Evolutionary conservation across 2,329 filamentous ascomycete species (phyloP), one percentile per base, ranked within the genome.

Genomic region (Emergomyces orientalis): DNA sequence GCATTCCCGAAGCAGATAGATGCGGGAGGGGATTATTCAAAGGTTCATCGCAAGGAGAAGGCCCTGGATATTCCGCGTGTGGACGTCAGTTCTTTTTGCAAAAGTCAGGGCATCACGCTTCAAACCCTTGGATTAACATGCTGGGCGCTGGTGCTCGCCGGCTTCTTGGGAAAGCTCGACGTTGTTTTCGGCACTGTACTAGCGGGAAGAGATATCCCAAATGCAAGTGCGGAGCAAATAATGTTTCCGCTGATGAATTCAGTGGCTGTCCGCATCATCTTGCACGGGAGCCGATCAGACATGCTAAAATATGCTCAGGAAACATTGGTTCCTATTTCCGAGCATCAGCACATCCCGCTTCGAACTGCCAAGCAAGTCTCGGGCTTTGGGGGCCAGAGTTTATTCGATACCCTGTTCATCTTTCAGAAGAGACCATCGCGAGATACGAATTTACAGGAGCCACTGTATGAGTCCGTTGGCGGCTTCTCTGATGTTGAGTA

Each of bases 231-330:
- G 0, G 83, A 88, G 52, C 74, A 83, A 32, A 75, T 93, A 14
- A 80, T 92, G 71, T 97, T 96, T 69, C 93, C 92, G 0, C 90
- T 89, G 0, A 96, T 97, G 89, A 97, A 96, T 70, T 96, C 92
- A 0, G 86, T 96, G 0, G 84, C 88, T 0, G 80, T 96, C 8
- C 82, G 91, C 13, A 83, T 83, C 1, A 80, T 92, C 2, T 72
- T 96, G 2, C 88, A 94, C 68, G 90, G 90, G 1, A 85, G 81
- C 0, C 76, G 83, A 0, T 66, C 73, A 0, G 81, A 86, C 0
- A 86, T 95, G 75, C 75, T 96, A 34, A 80, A 78, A 14, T 89
- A 92, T 69, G 81, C 91, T 66, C 91, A 96, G 70, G 82, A 86
- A 1, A 87, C 84, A 64, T 83, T 89, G 74, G 79, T 81, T 1